These are phyloP conservation scores for Podochytrium sp. DNA, from an alignment of 192 early-diverging fungal species.

Conservation along the genomic window DNA sequence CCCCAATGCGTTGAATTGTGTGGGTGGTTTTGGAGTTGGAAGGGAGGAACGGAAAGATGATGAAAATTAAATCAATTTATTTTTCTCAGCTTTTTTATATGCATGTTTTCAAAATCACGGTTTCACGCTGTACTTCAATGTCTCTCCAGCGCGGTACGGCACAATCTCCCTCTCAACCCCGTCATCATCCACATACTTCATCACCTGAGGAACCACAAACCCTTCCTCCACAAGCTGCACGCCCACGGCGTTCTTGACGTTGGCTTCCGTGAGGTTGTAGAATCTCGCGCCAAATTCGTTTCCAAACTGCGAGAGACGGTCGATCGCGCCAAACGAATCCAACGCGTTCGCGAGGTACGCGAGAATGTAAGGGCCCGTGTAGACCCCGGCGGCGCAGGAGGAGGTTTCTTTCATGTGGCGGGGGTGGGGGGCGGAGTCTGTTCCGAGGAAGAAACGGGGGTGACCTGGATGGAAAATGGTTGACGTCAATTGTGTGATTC, in stretches of 20 bases:
- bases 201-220: conserved; percentile 56
- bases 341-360: conserved; percentile 90
- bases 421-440: conserved; percentile 96
- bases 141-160: conserved; percentile 81
- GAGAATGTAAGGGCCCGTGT: conserved; percentile 82
- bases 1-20: too few relatives aligned
- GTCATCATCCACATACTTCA: conserved; percentile 54
- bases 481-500: background rate
- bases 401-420: conserved; percentile 83
- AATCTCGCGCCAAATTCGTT: conserved; percentile 84
- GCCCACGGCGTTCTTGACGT: conserved; percentile 29
- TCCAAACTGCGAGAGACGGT: conserved; percentile 79
- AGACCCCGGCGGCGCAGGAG: conserved; percentile 87
- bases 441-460: conserved; percentile 95
- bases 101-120: too few relatives aligned
- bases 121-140: conserved; percentile 22
- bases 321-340: conserved; percentile 83
- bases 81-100: too few relatives aligned
- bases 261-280: conserved; percentile 70
- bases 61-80: background rate
- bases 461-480: conserved; percentile 58
- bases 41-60: background rate
- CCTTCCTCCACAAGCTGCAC: conserved; percentile 41
- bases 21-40: background rate
- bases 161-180: conserved; percentile 67